Conservation (phyloP, 2,329 filamentous ascomycete species). For the Colletotrichum cordylinicola region DNA sequence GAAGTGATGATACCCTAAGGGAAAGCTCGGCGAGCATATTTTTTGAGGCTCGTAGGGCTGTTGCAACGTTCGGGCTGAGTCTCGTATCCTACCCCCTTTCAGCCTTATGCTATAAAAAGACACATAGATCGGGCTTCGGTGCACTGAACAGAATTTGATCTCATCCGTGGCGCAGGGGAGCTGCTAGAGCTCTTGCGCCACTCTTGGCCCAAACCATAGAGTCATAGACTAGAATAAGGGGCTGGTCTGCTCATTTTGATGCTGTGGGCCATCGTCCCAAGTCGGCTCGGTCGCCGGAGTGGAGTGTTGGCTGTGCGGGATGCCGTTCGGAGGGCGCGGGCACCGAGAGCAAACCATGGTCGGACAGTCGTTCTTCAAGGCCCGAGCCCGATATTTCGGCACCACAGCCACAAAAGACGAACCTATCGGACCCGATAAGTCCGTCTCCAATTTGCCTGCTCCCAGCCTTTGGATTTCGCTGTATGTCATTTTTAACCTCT, state of each 20-base stretch:
- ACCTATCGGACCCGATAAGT: not conserved
- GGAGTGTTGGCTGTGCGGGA: not conserved
- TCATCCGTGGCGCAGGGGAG: slow-evolving; percentile 3
- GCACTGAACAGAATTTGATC: not conserved
- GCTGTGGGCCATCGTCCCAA: not conserved
- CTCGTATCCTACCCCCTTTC: not conserved
- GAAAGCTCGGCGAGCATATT: not conserved
- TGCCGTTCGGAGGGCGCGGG: slow-evolving; percentile 3
- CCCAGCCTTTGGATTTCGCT: not conserved
- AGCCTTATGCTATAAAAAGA: not conserved
- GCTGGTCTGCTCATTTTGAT: not conserved
- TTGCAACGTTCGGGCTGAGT: not conserved
- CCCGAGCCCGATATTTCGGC: not conserved
- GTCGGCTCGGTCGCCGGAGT: not conserved
- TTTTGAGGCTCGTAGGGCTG: not conserved
- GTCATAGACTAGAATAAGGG: not conserved
- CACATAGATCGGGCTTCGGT: not conserved
- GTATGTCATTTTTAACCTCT: not conserved
- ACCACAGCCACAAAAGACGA: not conserved
- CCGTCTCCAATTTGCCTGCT: not conserved
- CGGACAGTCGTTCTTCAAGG: not conserved
- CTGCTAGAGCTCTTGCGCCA: slow-evolving; percentile 4
- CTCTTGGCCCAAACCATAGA: not conserved
- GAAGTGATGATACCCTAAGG: not conserved
- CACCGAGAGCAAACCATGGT: not conserved